Evolutionary conservation across 148 eudicot genomes (phyloP).

Genomic region (Nepenthes mirabilis): DNA sequence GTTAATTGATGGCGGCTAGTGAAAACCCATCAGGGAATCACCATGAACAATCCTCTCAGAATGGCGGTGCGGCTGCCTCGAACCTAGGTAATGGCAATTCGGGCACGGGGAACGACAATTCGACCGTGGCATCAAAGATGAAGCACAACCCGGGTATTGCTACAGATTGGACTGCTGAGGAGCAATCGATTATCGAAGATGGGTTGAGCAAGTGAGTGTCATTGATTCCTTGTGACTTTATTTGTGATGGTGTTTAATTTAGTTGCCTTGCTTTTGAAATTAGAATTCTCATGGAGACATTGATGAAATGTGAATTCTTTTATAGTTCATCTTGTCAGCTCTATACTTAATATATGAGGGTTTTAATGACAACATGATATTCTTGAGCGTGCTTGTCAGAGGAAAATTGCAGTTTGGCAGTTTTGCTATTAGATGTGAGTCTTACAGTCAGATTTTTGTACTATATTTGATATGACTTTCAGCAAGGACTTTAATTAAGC

Average conservation of each 20-base stretch:
- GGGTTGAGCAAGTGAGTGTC: conserved; percentile 54
- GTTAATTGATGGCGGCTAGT: conserved; percentile 27
- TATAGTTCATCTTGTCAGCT: neutral
- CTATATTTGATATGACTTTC: too few species aligned
- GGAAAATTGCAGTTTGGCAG: too few species aligned
- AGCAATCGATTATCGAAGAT: conserved; percentile 60
- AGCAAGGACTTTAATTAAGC: too few species aligned
- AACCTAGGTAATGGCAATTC: conserved; percentile 19
- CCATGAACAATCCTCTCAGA: conserved; percentile 10
- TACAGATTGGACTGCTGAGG: conserved; percentile 66
- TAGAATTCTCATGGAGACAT: neutral
- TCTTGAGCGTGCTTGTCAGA: too few species aligned
- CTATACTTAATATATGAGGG: too few species aligned
- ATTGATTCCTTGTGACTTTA: neutral
- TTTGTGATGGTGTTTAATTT: neutral
- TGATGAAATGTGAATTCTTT: neutral
- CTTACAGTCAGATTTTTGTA: too few species aligned
- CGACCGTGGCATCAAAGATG: conserved; percentile 39
- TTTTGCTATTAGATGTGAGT: too few species aligned
- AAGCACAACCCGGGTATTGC: conserved; percentile 67
- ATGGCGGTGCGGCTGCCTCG: conserved; percentile 10
- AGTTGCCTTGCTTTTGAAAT: neutral
- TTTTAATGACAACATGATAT: too few species aligned
- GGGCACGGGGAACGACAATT: conserved; percentile 34
- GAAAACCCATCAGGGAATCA: conserved; percentile 51